Conservation (phyloP, 495 filamentous ascomycete species). For the Penicillium silybi region DNA sequence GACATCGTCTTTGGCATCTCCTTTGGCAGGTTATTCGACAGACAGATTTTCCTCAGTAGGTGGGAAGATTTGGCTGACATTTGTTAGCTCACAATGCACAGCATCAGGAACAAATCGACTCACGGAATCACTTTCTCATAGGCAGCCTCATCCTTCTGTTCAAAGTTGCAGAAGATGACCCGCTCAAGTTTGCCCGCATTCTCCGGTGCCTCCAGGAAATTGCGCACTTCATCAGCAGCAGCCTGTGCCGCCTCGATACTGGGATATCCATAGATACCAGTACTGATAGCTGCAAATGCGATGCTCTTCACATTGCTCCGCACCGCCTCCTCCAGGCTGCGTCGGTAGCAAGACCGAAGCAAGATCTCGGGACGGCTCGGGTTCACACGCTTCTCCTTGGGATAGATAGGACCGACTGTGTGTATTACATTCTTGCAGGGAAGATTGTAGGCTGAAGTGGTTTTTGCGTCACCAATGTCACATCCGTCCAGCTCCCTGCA, state of each 20-base stretch:
- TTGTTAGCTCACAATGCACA: not conserved
- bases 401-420: conserved; percentile 85
- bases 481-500: conserved; percentile 69
- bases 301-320: conserved; percentile 62
- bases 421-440: conserved; percentile 81
- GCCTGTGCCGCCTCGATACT: conserved; percentile 62
- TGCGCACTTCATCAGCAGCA: conserved; percentile 64
- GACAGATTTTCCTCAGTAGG: conserved; percentile 3
- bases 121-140: conserved; percentile 72
- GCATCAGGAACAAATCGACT: conserved; percentile 32
- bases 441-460: conserved; percentile 72
- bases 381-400: conserved; percentile 16
- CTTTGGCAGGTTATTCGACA: not conserved
- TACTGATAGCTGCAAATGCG: conserved; percentile 80
- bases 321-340: conserved; percentile 68
- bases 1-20: not conserved
- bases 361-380: conserved; percentile 42
- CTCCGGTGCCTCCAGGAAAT: conserved; percentile 59
- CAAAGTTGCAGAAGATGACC: conserved; percentile 79
- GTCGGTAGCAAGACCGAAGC: conserved; percentile 68
- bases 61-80: conserved; percentile 6
- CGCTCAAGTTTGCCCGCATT: conserved; percentile 57
- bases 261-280: conserved; percentile 88
- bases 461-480: conserved; percentile 74
- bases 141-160: conserved; percentile 67